These are phyloP conservation scores for Ormosia semicastrata DNA, from an alignment of 306 rosid species.

Conservation along the genomic window DNA sequence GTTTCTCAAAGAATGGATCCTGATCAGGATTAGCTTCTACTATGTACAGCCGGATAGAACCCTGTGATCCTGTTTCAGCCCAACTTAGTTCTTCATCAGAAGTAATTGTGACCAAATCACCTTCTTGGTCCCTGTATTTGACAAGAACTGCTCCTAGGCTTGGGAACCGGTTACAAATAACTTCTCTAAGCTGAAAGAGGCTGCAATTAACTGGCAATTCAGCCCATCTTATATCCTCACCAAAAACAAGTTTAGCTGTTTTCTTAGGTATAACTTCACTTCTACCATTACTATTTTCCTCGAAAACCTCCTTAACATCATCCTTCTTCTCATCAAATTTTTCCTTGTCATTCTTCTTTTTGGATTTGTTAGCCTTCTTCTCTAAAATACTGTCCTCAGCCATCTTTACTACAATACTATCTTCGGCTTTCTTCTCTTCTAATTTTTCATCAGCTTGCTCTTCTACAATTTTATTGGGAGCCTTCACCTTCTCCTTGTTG, in stretches of 20 bases:
- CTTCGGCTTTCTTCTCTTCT: constrained; percentile 30
- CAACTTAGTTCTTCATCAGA: constrained; percentile 56
- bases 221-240: constrained; percentile 75
- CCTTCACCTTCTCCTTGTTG: constrained; percentile 36
- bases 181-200: constrained; percentile 57
- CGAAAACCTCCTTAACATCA: constrained; percentile 21
- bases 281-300: constrained; percentile 27
- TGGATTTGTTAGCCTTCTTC: neutral
- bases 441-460: constrained; percentile 27
- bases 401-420: neutral
- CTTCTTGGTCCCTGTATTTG: constrained; percentile 69
- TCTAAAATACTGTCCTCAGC: constrained; percentile 1
- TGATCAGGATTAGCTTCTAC: constrained; percentile 60
- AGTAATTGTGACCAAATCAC: constrained; percentile 70
- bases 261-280: constrained; percentile 43
- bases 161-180: constrained; percentile 51
- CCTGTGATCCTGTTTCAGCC: constrained; percentile 62
- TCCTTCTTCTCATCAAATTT: constrained; percentile 15
- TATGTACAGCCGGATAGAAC: constrained; percentile 56
- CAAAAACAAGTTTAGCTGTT: constrained; percentile 60
- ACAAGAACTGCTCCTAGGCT: constrained; percentile 51
- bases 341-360: constrained; percentile 17
- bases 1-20: constrained; percentile 53
- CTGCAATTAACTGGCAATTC: constrained; percentile 56
- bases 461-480: constrained; percentile 14